phyloP scores from a whole-genome alignment of 176 grass and related monocot species.

The Thinopyrum elongatum region DNA sequence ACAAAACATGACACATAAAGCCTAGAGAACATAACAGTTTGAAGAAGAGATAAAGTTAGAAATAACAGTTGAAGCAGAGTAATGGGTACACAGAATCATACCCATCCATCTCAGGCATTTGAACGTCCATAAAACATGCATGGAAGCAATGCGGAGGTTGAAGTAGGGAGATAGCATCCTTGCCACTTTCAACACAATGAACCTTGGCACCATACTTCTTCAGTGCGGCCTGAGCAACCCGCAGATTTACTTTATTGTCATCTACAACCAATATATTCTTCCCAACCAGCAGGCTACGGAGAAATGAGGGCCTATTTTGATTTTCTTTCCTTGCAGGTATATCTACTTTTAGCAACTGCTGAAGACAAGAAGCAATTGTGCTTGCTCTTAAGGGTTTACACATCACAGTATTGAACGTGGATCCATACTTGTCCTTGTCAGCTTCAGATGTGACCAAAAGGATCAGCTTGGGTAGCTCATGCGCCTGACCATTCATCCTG shows the following conservation, averaged over 20 bases:
- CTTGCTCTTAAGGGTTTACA: constrained; percentile 88
- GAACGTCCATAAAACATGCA: constrained; percentile 97
- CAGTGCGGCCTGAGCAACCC: constrained; percentile 71
- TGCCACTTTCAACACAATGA: constrained; percentile 87
- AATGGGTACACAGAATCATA: constrained; percentile 45
- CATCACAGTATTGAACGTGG: constrained; percentile 65
- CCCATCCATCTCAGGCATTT: constrained; percentile 99
- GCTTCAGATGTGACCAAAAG: constrained; percentile 76
- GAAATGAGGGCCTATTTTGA: constrained; percentile 48
- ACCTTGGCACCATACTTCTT: constrained; percentile 87
- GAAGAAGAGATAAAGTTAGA: background rate
- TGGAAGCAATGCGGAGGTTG: constrained; percentile 74
- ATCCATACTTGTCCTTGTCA: constrained; percentile 50
- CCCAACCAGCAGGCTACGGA: constrained; percentile 61
- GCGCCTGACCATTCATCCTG: constrained; percentile 36
- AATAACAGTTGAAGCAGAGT: background rate
- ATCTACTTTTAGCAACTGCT: constrained; percentile 58
- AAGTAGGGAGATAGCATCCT: constrained; percentile 65
- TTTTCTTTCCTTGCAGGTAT: constrained; percentile 51
- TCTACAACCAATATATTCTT: constrained; percentile 98
- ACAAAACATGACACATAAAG: background rate
- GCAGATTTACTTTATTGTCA: constrained; percentile 93
- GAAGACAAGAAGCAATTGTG: constrained; percentile 82
- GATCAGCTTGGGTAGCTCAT: constrained; percentile 54
- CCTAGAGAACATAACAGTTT: background rate